Evolutionary conservation across 192 early-diverging fungal genomes (phyloP).

Genomic region (Coemansia sp.): DNA sequence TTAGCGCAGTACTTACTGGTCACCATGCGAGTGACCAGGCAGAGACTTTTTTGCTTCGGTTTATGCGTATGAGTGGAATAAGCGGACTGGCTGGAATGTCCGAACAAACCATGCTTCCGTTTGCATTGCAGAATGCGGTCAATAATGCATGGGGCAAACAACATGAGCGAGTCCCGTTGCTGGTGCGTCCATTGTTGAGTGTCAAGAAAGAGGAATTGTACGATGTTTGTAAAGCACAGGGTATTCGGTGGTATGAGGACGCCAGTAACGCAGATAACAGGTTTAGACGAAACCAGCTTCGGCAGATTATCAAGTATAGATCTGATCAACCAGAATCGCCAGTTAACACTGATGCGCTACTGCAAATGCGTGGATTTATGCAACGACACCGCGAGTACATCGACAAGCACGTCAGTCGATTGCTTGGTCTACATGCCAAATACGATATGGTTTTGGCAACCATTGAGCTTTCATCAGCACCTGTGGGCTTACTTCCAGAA

Average conservation of each 20-base stretch:
- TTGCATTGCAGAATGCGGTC: background rate
- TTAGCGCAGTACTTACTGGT: conserved; percentile 38
- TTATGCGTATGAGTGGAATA: conserved; percentile 41
- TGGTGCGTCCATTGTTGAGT: conserved; percentile 43
- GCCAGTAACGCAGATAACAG: conserved; percentile 37
- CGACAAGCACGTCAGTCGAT: conserved; percentile 7
- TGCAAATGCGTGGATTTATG: conserved; percentile 32
- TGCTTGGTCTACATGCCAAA: conserved; percentile 13
- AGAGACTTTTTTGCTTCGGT: conserved; percentile 50
- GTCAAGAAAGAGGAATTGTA: conserved; percentile 32
- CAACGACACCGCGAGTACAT: conserved; percentile 40
- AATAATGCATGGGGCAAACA: background rate
- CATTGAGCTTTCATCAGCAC: conserved; percentile 11
- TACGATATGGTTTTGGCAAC: conserved; percentile 17
- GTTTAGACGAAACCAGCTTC: conserved; percentile 38
- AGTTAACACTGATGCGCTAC: conserved; percentile 15
- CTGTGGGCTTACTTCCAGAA: background rate
- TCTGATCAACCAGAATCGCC: conserved; percentile 14
- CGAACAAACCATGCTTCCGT: conserved; percentile 14
- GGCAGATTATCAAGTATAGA: conserved; percentile 23
- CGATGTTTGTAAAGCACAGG: conserved; percentile 15
- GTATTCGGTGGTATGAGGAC: conserved; percentile 48
- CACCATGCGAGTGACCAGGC: conserved; percentile 54
- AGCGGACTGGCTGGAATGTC: conserved; percentile 45
- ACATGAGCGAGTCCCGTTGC: background rate